phyloP scores from a whole-genome alignment of 164 flowering plant genomes.

The Nelumbo lutea region DNA sequence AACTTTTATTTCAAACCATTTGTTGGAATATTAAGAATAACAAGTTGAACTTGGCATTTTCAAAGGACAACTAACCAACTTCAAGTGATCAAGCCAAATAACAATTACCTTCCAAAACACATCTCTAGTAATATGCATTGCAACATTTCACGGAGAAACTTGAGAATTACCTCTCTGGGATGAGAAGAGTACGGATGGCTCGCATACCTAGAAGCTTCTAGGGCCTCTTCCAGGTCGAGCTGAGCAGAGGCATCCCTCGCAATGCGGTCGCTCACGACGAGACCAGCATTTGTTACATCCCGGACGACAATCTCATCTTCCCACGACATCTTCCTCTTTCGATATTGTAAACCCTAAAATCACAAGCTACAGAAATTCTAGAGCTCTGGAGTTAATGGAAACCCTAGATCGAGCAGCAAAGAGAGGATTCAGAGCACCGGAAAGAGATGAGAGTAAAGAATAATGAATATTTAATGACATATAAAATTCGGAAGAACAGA shows the following conservation, averaged over 20 bases:
- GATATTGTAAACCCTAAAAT: slow-evolving; percentile 11
- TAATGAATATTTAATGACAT: too few species aligned
- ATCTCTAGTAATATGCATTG: too few species aligned
- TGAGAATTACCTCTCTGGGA: slow-evolving; percentile 70
- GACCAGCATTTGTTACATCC: slow-evolving; percentile 81
- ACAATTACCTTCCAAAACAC: not conserved
- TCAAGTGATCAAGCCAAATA: not conserved
- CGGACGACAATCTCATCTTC: slow-evolving; percentile 73
- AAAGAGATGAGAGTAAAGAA: too few species aligned
- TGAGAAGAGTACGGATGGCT: slow-evolving; percentile 90
- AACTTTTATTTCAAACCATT: too few species aligned
- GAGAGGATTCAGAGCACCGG: not conserved
- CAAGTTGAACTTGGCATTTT: not conserved
- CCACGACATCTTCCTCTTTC: slow-evolving; percentile 48
- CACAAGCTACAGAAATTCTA: not conserved
- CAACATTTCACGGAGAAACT: not conserved
- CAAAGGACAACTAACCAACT: not conserved
- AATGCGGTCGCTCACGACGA: slow-evolving; percentile 71
- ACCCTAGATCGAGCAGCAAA: not conserved
- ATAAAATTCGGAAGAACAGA: not conserved
- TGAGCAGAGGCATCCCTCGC: slow-evolving; percentile 66
- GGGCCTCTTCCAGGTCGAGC: slow-evolving; percentile 83
- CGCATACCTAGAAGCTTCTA: slow-evolving; percentile 90
- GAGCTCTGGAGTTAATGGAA: not conserved
- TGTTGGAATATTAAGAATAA: too few species aligned